These are phyloP conservation scores for Pleurotus eryngii DNA, from an alignment of 768 basidiomycete genomes.

Conservation along the genomic window DNA sequence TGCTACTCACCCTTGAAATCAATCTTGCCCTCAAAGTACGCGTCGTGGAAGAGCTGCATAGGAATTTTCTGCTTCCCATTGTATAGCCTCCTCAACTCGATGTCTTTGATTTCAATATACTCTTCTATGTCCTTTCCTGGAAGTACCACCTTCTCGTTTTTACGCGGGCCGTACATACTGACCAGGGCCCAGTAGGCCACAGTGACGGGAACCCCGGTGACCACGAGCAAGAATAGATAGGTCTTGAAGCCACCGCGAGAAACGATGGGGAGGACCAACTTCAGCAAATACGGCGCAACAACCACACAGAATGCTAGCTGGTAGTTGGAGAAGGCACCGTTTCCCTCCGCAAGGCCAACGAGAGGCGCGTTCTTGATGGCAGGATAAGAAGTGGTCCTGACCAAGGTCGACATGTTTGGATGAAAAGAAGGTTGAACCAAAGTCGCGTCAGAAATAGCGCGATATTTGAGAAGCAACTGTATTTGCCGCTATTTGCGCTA, in stretches of 20 bases:
- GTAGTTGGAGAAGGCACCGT: constrained; percentile 76
- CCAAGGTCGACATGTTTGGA: constrained; percentile 31
- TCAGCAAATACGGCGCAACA: constrained; percentile 80
- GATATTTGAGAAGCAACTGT: constrained; percentile 8
- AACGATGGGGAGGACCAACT: constrained; percentile 78
- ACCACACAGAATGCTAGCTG: constrained; percentile 78
- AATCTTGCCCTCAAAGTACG: constrained; percentile 93
- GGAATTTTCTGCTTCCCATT: constrained; percentile 88
- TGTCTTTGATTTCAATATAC: constrained; percentile 90
- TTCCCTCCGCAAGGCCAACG: constrained; percentile 81
- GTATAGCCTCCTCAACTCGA: constrained; percentile 76
- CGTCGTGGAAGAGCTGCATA: constrained; percentile 97
- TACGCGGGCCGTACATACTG: constrained; percentile 76
- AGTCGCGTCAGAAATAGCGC: not conserved
- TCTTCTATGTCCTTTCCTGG: constrained; percentile 85
- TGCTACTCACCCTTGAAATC: constrained; percentile 82
- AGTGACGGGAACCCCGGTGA: constrained; percentile 75
- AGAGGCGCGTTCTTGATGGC: constrained; percentile 86
- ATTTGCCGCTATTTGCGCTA: constrained; percentile 7
- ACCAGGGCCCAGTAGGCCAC: constrained; percentile 88
- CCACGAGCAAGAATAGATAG: constrained; percentile 73
- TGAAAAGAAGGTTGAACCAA: constrained; percentile 14
- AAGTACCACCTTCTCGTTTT: constrained; percentile 80
- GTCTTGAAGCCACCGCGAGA: constrained; percentile 82
- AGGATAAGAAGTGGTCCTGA: constrained; percentile 62